Evolutionary conservation across 495 filamentous ascomycete genomes (phyloP), one percentile per base, ranked within the genome.

Genomic region (Mycothermus thermophilus): DNA sequence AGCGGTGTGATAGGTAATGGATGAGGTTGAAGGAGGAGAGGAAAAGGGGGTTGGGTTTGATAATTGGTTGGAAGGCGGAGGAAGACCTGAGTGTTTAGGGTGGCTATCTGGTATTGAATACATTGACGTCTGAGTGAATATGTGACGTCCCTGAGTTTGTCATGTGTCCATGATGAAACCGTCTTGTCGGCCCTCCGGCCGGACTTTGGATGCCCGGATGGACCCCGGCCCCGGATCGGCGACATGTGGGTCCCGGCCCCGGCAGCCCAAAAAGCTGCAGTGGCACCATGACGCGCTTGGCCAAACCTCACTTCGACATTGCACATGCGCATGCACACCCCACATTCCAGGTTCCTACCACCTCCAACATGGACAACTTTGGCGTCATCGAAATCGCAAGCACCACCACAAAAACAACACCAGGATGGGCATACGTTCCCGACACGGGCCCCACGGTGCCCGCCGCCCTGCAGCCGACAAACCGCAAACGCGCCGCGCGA

Each of bases 391-490:
- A 88, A 31, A 61, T 94, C 29, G 77, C 82, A 11, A 77, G 64
- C 51, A 68, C 77, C 3, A 72, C 72, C 27, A 72, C 73, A 13
- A 68, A 69, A 37, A 60, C 64, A 32, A 80, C 80, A 1, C 85
- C 86, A 0, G 86, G 86, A 40, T 95, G 80, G 75, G 80, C 82
- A 26, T 90, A 90, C 54, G 84, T 93, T 13, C 73, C 83, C 21
- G 80, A 92, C 45, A 72, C 70, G n/a, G 69, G 67, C 40, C 68
- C 74, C 10, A 62, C 73, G 60, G 64, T 42, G 57, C 69, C 43
- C 59, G 71, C 59, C 62, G 67, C 62, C 3, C 41, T 52, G 17
- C 57, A 50, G 17, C 48, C 64, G 0, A 37, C 57, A 1, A 60
- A 62, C 48, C 70, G 62, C 56, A 83, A 65, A 74, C 81, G 68